Evolutionary conservation across 164 flowering plant genomes (phyloP), one percentile per base, ranked within the genome.

Genomic region (Brasenia schreberi): DNA sequence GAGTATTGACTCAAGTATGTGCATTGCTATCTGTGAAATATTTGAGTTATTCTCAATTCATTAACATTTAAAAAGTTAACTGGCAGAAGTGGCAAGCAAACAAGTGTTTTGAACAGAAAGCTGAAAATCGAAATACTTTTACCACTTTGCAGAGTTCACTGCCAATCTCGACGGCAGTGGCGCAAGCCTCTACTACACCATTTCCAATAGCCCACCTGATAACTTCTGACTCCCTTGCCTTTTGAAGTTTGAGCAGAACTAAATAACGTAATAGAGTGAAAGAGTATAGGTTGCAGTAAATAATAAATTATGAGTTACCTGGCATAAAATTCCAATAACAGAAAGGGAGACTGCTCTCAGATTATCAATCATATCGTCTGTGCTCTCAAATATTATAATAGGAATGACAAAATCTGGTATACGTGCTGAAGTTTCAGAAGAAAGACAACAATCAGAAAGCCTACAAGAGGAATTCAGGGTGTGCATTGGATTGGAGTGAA

Each of bases 111-210:
- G 19, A 7, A 61, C 60, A 58, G 63, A 18, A n/a, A 61, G 63
- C 7, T 0, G 63, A 61, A 61, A n/a, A 12, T 23, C 9, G 0
- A 7, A 11, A 61, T 10, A 7, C 9, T 9, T 43, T 9, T 68
- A 82, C 85, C 83, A 82, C 85, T 80, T 75, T 75, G 19, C 80
- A 73, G 64, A 80, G 76, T 61, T 80, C 77, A 67, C 72, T 76
- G 43, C 83, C 83, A 59, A 59, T 66, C 64, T 73, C 70, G 44
- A 80, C 68, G 67, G 71, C 65, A 18, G 19, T 23, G 62, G 43
- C 43, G 64, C 81, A 76, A n/a, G 71, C 66, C 67, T 77, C 78
- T 56, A 78, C 70, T 66, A 82, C 45, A 42, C 76, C 17, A 27
- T 63, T 78, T 49, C 73, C 73, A 64, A 76, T 44, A 19, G 81